phyloP scores from a whole-genome alignment of 1,284 basidiomycete species.

The Pascua sp. region DNA sequence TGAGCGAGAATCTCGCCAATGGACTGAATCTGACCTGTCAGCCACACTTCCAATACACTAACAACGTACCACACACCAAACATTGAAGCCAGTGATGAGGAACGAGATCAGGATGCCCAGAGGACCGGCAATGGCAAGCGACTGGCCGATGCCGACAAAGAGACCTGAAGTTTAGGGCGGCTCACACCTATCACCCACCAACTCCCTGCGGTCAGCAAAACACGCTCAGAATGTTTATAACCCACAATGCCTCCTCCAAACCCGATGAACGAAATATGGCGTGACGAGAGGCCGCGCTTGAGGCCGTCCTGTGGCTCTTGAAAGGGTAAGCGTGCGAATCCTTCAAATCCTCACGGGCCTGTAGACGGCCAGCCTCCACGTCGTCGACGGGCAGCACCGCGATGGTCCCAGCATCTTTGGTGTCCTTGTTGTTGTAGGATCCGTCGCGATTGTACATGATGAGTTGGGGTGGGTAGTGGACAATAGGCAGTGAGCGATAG shows the following conservation, averaged over 20 bases:
- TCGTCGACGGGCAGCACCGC: no score
- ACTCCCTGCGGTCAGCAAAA: not conserved
- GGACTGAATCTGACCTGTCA: not conserved
- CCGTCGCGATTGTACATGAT: no score
- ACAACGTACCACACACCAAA: constrained; percentile 7
- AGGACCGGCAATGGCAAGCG: constrained; percentile 2
- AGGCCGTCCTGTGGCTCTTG: not conserved
- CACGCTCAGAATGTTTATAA: no score
- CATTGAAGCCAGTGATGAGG: constrained; percentile 3
- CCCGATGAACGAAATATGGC: constrained; percentile 8
- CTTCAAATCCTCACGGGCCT: no score
- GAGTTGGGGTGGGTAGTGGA: no score
- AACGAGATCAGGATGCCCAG: constrained; percentile 7
- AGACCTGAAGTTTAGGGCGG: not conserved
- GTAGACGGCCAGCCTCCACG: no score
- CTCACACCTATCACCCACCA: not conserved
- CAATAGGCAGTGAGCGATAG: no score
- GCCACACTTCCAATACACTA: no score
- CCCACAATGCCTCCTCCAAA: constrained; percentile 7
- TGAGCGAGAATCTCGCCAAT: not conserved
- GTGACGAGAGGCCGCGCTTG: constrained; percentile 5
- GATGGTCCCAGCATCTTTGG: no score
- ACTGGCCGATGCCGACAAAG: constrained; percentile 10
- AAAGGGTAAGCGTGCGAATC: no score
- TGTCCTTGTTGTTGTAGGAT: no score